Evolutionary conservation across 139 green algal genomes (phyloP), one percentile per base, ranked within the genome.

Genomic region (Chlamydomonas schloesseri): DNA sequence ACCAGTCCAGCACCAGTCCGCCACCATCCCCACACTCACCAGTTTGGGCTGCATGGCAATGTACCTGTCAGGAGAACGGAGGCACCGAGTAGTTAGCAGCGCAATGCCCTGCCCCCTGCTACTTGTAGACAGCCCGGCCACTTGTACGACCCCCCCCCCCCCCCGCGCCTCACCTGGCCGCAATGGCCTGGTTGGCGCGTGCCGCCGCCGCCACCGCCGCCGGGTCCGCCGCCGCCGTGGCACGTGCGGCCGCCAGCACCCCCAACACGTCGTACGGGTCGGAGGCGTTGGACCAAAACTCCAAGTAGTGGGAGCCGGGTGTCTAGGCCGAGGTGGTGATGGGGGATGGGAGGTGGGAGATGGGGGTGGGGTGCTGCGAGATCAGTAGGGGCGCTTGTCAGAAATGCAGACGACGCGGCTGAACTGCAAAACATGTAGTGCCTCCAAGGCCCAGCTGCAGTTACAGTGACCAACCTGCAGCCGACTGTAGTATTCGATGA

Each of bases 401-500:
- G n/a, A n/a, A n/a, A n/a, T n/a, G n/a, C n/a, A n/a, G n/a, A n/a
- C n/a, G n/a, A n/a, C n/a, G n/a, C n/a, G n/a, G n/a, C n/a, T n/a
- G n/a, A n/a, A n/a, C n/a, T n/a, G n/a, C n/a, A n/a, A n/a, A n/a
- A n/a, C n/a, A n/a, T n/a, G n/a, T n/a, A n/a, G n/a, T n/a, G n/a
- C n/a, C n/a, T n/a, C n/a, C n/a, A n/a, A n/a, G n/a, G n/a, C n/a
- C n/a, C n/a, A n/a, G n/a, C n/a, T n/a, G n/a, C n/a, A n/a, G n/a
- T n/a, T n/a, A n/a, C n/a, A n/a, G n/a, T n/a, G n/a, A 23, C 71
- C 9, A 3, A 80, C 73, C 73, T 80, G 73, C 73, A 80, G 31
- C 47, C 73, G 47, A 31, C 73, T 80, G 46, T 80, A 80, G 46
- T 68, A 80, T 31, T 80, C 73, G 47, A 80, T 80, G 47, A 46